phyloP scores from a whole-genome alignment of 1,139 yeast genomes.

The Kodamaea sp. region DNA sequence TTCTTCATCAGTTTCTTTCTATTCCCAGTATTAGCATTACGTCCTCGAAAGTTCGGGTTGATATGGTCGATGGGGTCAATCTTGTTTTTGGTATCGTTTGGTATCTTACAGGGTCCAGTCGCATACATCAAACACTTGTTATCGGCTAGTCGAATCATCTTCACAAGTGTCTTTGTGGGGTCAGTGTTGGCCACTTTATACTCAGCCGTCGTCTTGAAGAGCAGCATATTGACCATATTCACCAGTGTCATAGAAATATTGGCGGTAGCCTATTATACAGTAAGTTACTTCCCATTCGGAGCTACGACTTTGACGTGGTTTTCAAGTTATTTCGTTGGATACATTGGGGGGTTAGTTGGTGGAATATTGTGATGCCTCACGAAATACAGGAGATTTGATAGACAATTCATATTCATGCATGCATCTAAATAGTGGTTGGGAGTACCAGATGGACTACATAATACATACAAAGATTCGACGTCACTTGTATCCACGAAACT shows the following conservation, averaged over 20 bases:
- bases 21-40: conserved; percentile 85
- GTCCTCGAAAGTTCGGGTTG: conserved; percentile 88
- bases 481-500: too few relatives aligned
- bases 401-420: too few relatives aligned
- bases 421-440: too few relatives aligned
- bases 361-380: conserved; percentile 31
- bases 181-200: conserved; percentile 69
- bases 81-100: conserved; percentile 84
- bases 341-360: conserved; percentile 62
- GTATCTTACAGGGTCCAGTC: conserved; percentile 88
- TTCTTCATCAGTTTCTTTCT: conserved; percentile 79
- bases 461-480: too few relatives aligned
- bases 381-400: too few relatives aligned
- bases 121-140: conserved; percentile 74
- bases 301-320: conserved; percentile 85
- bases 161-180: conserved; percentile 76
- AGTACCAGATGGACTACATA: too few relatives aligned
- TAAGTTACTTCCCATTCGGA: conserved; percentile 95
- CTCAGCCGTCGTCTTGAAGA: conserved; percentile 54
- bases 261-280: conserved; percentile 84
- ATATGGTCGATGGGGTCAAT: conserved; percentile 93
- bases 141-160: conserved; percentile 75
- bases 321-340: conserved; percentile 75
- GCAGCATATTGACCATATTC: conserved; percentile 74
- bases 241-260: conserved; percentile 76